phyloP scores from a whole-genome alignment of 2,329 filamentous ascomycete species.

The Ceratocystis albifundus region DNA sequence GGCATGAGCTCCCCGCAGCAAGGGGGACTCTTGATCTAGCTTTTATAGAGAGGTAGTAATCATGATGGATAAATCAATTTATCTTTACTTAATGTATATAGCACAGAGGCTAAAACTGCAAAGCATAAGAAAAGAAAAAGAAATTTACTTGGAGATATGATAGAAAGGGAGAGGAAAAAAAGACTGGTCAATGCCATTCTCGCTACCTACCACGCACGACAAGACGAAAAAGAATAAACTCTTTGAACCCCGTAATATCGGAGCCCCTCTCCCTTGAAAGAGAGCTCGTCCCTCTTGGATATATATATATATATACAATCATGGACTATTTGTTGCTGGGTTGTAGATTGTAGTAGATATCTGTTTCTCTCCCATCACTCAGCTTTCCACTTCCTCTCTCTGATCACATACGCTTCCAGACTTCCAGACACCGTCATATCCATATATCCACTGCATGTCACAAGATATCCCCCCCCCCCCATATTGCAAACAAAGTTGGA shows the following conservation, averaged over 20 bases:
- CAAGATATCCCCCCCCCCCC: background rate
- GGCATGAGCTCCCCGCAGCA: constrained; percentile 2
- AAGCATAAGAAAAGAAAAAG: background rate
- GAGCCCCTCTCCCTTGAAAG: background rate
- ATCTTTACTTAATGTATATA: too few species aligned
- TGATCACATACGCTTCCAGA: too few species aligned
- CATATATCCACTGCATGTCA: background rate
- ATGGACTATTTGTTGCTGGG: background rate
- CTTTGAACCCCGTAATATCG: background rate
- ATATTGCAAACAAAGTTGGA: background rate
- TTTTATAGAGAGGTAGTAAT: background rate
- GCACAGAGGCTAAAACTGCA: background rate
- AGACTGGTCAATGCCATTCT: constrained; percentile 4
- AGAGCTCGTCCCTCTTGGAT: background rate
- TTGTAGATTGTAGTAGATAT: background rate
- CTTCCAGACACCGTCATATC: too few species aligned
- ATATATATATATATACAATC: constrained; percentile 6
- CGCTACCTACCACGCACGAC: background rate
- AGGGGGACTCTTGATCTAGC: background rate
- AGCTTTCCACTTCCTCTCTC: too few species aligned
- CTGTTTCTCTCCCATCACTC: background rate
- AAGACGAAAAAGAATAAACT: background rate
- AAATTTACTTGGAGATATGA: background rate
- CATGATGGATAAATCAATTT: too few species aligned
- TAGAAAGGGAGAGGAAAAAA: background rate